A percentile compares a stretch with the other conserved stretches of the same genome.
These are phyloP conservation scores for Tetracladium marchalianum DNA, from an alignment of 495 filamentous ascomycete genomes.

Conservation along the genomic window DNA sequence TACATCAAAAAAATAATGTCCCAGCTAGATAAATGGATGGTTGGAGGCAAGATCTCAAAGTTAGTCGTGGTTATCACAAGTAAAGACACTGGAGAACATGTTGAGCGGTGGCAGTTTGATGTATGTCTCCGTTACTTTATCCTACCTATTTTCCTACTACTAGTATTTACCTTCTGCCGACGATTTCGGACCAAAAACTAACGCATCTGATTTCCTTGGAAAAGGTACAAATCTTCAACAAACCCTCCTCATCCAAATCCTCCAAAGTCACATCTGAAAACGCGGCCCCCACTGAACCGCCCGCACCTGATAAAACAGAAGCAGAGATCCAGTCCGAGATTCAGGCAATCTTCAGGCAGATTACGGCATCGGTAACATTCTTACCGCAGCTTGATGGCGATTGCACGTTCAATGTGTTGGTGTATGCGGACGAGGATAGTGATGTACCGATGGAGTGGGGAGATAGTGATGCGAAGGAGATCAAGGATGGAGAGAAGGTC, in stretches of 20 bases:
- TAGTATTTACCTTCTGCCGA: no score
- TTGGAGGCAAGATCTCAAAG: constrained; percentile 89
- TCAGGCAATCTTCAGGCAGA: constrained; percentile 90
- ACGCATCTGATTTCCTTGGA: neutral
- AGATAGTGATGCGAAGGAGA: constrained; percentile 96
- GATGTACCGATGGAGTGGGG: constrained; percentile 98
- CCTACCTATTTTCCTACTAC: neutral
- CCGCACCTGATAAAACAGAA: constrained; percentile 65
- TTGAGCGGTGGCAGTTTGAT: constrained; percentile 98
- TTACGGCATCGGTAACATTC: constrained; percentile 95
- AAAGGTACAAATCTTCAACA: constrained; percentile 62
- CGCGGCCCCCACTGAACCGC: constrained; percentile 26
- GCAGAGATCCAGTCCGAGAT: constrained; percentile 92
- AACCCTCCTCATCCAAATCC: constrained; percentile 36
- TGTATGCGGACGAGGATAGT: constrained; percentile 93
- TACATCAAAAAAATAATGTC: constrained; percentile 99
- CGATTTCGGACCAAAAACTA: neutral
- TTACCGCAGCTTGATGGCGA: constrained; percentile 84
- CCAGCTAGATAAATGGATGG: constrained; percentile 93
- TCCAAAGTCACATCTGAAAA: constrained; percentile 42
- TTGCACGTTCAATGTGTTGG: constrained; percentile 97
- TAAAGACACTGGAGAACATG: constrained; percentile 91
- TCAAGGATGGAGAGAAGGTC: constrained; percentile 90
- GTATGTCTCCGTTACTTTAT: constrained; percentile 33
- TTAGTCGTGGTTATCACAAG: constrained; percentile 91